Evolutionary conservation across 129 eudicot species (phyloP).

Genomic region (Tagetes patula): DNA sequence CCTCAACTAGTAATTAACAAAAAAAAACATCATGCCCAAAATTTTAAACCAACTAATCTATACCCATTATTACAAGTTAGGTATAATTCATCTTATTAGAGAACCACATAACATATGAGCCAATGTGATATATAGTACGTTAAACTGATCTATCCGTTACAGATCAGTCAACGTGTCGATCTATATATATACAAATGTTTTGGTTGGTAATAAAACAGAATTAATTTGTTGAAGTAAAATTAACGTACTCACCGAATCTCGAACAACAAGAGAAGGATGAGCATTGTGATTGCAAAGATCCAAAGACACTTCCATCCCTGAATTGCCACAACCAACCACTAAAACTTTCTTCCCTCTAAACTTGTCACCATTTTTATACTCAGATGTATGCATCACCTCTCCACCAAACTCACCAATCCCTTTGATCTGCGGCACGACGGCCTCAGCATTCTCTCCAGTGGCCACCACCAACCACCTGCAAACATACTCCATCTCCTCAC

Average conservation of each 20-base stretch:
- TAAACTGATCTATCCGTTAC: no score
- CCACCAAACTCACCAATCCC: slow-evolving; percentile 70
- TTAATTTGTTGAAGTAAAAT: no score
- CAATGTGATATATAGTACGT: no score
- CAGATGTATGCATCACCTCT: slow-evolving; percentile 61
- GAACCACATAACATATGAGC: no score
- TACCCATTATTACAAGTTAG: no score
- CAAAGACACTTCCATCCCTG: slow-evolving; percentile 97
- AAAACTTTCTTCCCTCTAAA: slow-evolving; percentile 72
- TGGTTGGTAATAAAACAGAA: no score
- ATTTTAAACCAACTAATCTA: no score
- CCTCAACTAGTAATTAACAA: no score
- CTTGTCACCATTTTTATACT: slow-evolving; percentile 61
- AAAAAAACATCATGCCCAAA: neutral
- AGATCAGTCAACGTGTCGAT: no score
- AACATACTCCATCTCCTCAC: slow-evolving; percentile 60
- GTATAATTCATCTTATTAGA: no score
- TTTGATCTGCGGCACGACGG: slow-evolving; percentile 65
- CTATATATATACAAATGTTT: no score
- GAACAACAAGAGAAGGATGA: slow-evolving; percentile 81
- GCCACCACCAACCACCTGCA: slow-evolving; percentile 94
- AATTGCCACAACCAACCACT: slow-evolving; percentile 98
- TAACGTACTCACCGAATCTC: slow-evolving; percentile 57
- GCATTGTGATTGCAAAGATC: slow-evolving; percentile 88
- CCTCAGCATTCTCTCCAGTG: slow-evolving; percentile 98